Conservation (phyloP, 257 asterid species). For the Nicotiana otophora region DNA sequence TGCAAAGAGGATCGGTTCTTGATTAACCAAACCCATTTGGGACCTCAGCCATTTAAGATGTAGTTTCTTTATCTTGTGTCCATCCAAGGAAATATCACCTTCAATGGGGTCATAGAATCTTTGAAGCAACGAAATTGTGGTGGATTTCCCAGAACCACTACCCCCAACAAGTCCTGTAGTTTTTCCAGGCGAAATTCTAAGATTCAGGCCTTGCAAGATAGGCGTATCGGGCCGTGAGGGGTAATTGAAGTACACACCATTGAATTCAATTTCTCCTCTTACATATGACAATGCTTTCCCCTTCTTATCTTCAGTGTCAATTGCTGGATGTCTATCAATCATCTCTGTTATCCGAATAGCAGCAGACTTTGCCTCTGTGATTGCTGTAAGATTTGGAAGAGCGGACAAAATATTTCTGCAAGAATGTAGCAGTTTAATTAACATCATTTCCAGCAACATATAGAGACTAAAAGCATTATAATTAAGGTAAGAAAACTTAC, state of each 20-base stretch:
- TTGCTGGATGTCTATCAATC: constrained; percentile 56
- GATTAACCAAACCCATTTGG: constrained; percentile 78
- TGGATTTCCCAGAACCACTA: constrained; percentile 81
- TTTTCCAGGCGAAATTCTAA: constrained; percentile 53
- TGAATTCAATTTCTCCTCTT: constrained; percentile 69
- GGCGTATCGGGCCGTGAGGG: constrained; percentile 67
- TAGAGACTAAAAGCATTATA: not conserved
- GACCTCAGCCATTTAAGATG: constrained; percentile 80
- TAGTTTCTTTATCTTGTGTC: constrained; percentile 58
- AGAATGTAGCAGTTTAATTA: not conserved
- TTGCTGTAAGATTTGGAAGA: constrained; percentile 79
- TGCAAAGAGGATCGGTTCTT: constrained; percentile 81
- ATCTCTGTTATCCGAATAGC: constrained; percentile 62
- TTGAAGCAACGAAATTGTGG: constrained; percentile 54
- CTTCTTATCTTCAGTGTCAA: constrained; percentile 62
- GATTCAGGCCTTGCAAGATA: constrained; percentile 52
- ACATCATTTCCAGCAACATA: not conserved
- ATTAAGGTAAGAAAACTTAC: constrained; percentile 30
- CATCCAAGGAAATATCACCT: constrained; percentile 67
- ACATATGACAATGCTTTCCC: constrained; percentile 80
- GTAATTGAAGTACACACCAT: constrained; percentile 55
- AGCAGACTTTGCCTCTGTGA: constrained; percentile 69
- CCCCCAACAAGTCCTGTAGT: constrained; percentile 71
- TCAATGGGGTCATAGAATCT: constrained; percentile 71
- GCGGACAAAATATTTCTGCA: constrained; percentile 66